Percentiles rank a stretch among this genome's conserved stretches.
Evolutionary conservation across 2,329 filamentous ascomycete genomes (phyloP).

Genomic region (Cladophialophora immunda): DNA sequence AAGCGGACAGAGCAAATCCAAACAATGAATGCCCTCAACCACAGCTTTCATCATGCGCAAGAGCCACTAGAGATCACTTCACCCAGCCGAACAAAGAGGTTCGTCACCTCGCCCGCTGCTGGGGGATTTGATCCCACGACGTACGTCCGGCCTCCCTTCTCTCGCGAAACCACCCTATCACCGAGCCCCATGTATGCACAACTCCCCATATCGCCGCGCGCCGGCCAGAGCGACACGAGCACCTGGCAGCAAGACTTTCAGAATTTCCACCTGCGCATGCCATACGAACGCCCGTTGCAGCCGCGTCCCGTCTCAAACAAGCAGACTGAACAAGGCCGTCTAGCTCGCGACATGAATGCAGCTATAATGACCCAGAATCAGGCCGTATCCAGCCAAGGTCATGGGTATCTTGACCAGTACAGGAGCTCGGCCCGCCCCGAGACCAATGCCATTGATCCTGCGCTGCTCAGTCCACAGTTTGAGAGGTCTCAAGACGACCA

Average conservation of each 20-base stretch:
- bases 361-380: constrained; percentile 43
- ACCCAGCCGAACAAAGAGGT: constrained; percentile 37
- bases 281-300: constrained; percentile 53
- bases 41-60: constrained; percentile 38
- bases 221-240: constrained; percentile 50
- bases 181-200: constrained; percentile 65
- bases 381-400: constrained; percentile 51
- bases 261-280: constrained; percentile 60
- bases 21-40: constrained; percentile 45
- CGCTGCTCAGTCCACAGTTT: constrained; percentile 17
- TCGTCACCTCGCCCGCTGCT: constrained; percentile 45
- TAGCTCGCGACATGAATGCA: constrained; percentile 43
- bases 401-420: constrained; percentile 40
- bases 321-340: constrained; percentile 48
- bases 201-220: constrained; percentile 51
- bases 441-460: constrained; percentile 25
- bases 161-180: constrained; percentile 50
- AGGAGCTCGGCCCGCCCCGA: constrained; percentile 41
- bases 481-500: constrained; percentile 32
- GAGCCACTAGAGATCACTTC: constrained; percentile 23
- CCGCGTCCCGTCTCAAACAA: constrained; percentile 58
- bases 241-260: constrained; percentile 64
- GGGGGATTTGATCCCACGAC: constrained; percentile 31
- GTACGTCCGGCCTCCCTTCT: constrained; percentile 21
- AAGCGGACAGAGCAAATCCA: constrained; percentile 44